Evolutionary conservation across 2,329 filamentous ascomycete genomes (phyloP).

Genomic region (Chrysoporthe cubensis): DNA sequence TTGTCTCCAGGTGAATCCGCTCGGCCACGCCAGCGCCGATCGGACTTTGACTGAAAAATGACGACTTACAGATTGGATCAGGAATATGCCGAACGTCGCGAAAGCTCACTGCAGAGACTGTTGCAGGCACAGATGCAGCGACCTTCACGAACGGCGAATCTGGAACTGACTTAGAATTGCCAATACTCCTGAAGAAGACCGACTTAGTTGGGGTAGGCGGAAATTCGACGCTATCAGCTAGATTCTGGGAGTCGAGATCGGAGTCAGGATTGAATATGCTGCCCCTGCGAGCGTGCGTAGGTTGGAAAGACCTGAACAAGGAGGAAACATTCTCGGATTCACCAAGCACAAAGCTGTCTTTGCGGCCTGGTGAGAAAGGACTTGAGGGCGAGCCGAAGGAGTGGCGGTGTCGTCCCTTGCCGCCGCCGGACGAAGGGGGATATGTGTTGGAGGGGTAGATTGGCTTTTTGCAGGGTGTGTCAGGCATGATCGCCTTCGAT

Average conservation of each 20-base stretch:
- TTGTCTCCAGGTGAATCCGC: slow-evolving; percentile 28
- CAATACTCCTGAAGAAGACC: slow-evolving; percentile 45
- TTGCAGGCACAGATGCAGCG: slow-evolving; percentile 36
- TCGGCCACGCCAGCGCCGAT: slow-evolving; percentile 36
- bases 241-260: slow-evolving; percentile 54
- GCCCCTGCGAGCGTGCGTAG: slow-evolving; percentile 53
- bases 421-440: slow-evolving; percentile 62
- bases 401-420: slow-evolving; percentile 65
- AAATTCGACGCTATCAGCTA: slow-evolving; percentile 65
- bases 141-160: slow-evolving; percentile 32
- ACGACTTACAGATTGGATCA: slow-evolving; percentile 52
- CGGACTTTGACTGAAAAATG: slow-evolving; percentile 35
- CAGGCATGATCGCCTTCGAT: slow-evolving; percentile 74
- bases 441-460: slow-evolving; percentile 70
- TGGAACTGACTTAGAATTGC: slow-evolving; percentile 29
- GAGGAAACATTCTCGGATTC: slow-evolving; percentile 65
- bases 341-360: slow-evolving; percentile 51
- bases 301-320: slow-evolving; percentile 71
- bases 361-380: slow-evolving; percentile 58
- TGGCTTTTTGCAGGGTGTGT: slow-evolving; percentile 94
- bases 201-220: slow-evolving; percentile 94
- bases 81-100: slow-evolving; percentile 33
- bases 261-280: slow-evolving; percentile 84
- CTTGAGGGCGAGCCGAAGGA: slow-evolving; percentile 82
- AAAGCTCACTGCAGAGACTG: slow-evolving; percentile 46